Evolutionary conservation across 1,139 yeast genomes (phyloP), one percentile per base, ranked within the genome.

Genomic region (Yamadazyma blattariae): DNA sequence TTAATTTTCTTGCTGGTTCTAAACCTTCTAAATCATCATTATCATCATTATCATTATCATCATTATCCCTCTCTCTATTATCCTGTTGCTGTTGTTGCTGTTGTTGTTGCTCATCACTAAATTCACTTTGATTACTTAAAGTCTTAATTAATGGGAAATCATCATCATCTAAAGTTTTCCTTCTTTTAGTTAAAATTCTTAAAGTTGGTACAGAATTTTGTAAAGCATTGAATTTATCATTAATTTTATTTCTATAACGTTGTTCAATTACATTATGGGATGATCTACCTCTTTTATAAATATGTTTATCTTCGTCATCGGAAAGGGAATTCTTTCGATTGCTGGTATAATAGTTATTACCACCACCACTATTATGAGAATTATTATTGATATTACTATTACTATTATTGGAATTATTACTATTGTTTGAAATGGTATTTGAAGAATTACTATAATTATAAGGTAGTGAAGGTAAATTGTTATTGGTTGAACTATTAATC

Each of bases 221-320:
- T 27, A 69, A 56, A 13, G 65, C 63, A 18, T 59, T 58, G 45
- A 69, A 68, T 44, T 67, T 65, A 46, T 67, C 72, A 44, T 68
- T 69, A 40, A 69, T 68, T 41, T 67, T 68, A 50, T 69, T 67
- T 38, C 75, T 49, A 49, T 68, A 68, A 36, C 75, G 45, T 45
- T 69, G 75, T 42, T 69, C 75, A 35, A 69, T 67, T 5, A 69
- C 62, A 40, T 68, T 69, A 50, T 69, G 75, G 5, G 72, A 62
- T 1, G 68, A 61, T 37, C 60, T 62, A 21, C 54, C 50, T 7
- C 59, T 51, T 30, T 45, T 36, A n/a, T 25, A 29, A n/a, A n/a
- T n/a, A 10, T 27, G 33, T 14, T 30, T 23, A 5, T 31, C 34
- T 4, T 21, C 30, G 3, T 33, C 30, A 12, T 25, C n/a, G 12